Base-by-base conservation (phyloP, 2,329 filamentous ascomycete genomes). In the Colletotrichum aenigma region DNA sequence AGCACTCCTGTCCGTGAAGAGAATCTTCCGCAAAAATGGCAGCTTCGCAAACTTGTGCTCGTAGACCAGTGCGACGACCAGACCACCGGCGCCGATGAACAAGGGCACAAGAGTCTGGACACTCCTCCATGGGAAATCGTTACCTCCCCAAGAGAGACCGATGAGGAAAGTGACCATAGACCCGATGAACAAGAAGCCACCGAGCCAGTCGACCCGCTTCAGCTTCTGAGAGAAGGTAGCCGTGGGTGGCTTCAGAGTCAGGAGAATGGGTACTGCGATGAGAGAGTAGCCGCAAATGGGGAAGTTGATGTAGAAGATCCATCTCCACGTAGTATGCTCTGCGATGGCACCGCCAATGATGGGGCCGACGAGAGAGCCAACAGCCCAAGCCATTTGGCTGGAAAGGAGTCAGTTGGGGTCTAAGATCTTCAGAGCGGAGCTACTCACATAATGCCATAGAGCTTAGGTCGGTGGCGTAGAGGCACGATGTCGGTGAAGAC, bases 261-360 rank as follows among this genome's bases (percentile, higher is more conserved):
- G 82, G 5, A 90, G 82, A 61, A 85, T 81, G 13, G 87, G 81
- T 16, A 87, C 78, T 21, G 85, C 77, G 30, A 87, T 70, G 6
- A 88, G 80, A 3, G 86, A 82, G 30, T 86, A 78, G 61, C 79
- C 85, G 74, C 86, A 84, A 75, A 88, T 84, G 16, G 87, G 87
- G 43, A 88, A 83, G 82, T 87, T 88, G 62, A 88, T 77, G 74
- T 87, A 88, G 77, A 91, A 90, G 28, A 85, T 83, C 86, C 86
- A 89, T 10, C 85, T 80, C 88, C 88, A 89, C 1, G 83, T 83
- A 2, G 80, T 82, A n/a, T 80, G 78, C 66, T 85, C 75, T 2
- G 80, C 83, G 70, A 85, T 82, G 30, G 79, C 78, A 6, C 84
- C 84, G 3, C 84, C 86, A 6, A 87, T 79, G 52, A 88, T 80